phyloP scores from a whole-genome alignment of 768 basidiomycete species.

The Pleurotus tuoliensis region DNA sequence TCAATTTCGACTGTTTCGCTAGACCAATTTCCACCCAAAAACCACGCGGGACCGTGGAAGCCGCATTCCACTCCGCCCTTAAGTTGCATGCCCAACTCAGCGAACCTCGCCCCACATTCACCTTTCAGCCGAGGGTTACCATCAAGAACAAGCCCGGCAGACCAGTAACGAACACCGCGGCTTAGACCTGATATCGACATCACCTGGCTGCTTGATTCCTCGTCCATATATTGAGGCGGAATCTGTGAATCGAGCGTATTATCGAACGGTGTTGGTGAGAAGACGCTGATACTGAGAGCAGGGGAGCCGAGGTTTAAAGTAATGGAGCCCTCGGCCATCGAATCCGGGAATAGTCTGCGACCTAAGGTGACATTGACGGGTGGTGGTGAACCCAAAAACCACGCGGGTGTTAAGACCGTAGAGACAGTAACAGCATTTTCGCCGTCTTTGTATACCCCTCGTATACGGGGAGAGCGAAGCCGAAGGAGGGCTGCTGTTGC shows the following conservation, averaged over 20 bases:
- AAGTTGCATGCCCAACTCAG: conserved; percentile 52
- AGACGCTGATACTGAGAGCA: conserved; percentile 36
- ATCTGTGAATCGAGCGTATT: conserved; percentile 14
- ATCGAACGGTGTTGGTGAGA: conserved; percentile 39
- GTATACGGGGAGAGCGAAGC: neutral
- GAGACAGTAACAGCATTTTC: conserved; percentile 41
- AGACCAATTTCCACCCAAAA: conserved; percentile 47
- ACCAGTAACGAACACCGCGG: conserved; percentile 41
- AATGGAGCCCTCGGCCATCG: conserved; percentile 43
- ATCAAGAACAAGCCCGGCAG: conserved; percentile 45
- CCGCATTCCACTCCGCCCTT: conserved; percentile 48
- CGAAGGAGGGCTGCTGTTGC: conserved; percentile 35
- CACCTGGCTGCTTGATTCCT: neutral
- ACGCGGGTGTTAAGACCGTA: conserved; percentile 29
- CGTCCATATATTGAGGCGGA: conserved; percentile 2
- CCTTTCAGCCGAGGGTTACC: conserved; percentile 41
- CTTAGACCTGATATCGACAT: conserved; percentile 45
- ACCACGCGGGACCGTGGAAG: conserved; percentile 38
- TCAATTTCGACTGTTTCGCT: conserved; percentile 39
- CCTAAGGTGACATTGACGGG: conserved; percentile 40
- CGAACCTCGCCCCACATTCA: conserved; percentile 47
- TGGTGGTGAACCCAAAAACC: conserved; percentile 28
- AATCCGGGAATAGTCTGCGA: conserved; percentile 49
- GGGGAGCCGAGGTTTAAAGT: conserved; percentile 33
- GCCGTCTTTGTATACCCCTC: conserved; percentile 41